Evolutionary conservation across 1,284 basidiomycete species (phyloP), one percentile per base, ranked within the genome.

Genomic region (Cystobasidiaceae sp.): DNA sequence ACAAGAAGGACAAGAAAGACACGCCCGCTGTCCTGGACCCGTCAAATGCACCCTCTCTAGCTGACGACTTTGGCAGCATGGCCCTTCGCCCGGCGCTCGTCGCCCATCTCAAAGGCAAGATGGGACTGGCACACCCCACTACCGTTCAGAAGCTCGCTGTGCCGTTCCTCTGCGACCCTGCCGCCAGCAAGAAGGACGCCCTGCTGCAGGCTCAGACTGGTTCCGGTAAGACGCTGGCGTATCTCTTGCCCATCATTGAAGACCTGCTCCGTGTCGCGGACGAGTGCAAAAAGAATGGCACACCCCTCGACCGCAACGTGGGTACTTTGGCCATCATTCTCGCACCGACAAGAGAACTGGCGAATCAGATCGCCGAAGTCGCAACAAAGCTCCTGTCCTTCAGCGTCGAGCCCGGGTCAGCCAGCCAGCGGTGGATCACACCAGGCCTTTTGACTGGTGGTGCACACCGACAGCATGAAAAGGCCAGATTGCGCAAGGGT

Each of bases 121-220:
- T 97, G 85, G 80, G 80, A 43, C 90, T 98, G 50, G 78, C 81
- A 19, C 87, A 87, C 70, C 96, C 96, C 0, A 98, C 94, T 0
- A 86, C 89, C 5, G 93, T 97, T 69, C 94, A 98, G 78, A 83
- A 88, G 68, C 84, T 86, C 8, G 84, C 88, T 1, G 80, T 98
- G 19, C 86, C 90, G 4, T 80, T 85, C 43, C 82, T 97, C 48
- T 80, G 93, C 1, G 67, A 72, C 15, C 65, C 72, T 28, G 48
- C 64, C 45, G 51, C 34, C 13, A 59, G 64, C 48, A 49, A 75
- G n/a, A 82, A 88, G 62, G 96, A 98, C 77, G 84, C 91, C 15
- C 93, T 98, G 75, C 89, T 99, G 59, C 93, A 97, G 75, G 90
- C 92, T 4, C 94, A 99, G 76, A 98, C 96, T 0, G 96, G 96